Evolutionary conservation across 108 stramenopile genomes (phyloP).

Genomic region (Fragilaria radians): DNA sequence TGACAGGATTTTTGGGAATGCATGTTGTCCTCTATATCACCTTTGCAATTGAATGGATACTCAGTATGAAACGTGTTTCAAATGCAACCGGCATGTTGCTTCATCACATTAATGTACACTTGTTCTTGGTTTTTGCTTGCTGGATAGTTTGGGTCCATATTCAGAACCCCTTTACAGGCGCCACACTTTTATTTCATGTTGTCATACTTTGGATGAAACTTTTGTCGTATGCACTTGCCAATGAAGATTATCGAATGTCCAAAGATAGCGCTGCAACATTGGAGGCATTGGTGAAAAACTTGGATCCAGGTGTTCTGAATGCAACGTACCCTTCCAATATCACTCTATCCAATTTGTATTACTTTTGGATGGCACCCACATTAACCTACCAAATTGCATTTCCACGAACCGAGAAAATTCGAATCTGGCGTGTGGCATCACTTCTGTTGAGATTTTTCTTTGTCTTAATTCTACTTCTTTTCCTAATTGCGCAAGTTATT

Average conservation of each 20-base stretch:
- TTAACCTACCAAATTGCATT: slow-evolving; percentile 83
- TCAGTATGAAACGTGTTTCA: slow-evolving; percentile 25
- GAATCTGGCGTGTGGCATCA: slow-evolving; percentile 36
- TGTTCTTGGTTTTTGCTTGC: slow-evolving; percentile 32
- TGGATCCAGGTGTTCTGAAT: slow-evolving; percentile 35
- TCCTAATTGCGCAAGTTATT: slow-evolving; percentile 64
- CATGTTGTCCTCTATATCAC: slow-evolving; percentile 44
- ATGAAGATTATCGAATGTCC: slow-evolving; percentile 58
- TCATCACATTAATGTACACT: slow-evolving; percentile 58
- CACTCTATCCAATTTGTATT: slow-evolving; percentile 65
- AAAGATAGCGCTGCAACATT: slow-evolving; percentile 22
- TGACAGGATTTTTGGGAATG: slow-evolving; percentile 35
- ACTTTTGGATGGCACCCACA: slow-evolving; percentile 86
- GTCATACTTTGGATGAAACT: slow-evolving; percentile 78
- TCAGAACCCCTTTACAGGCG: slow-evolving; percentile 49
- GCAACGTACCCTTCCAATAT: slow-evolving; percentile 65
- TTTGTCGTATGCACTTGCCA: slow-evolving; percentile 67
- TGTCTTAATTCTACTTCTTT: slow-evolving; percentile 37
- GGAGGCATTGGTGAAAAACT: slow-evolving; percentile 46
- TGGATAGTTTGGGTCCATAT: slow-evolving; percentile 65
- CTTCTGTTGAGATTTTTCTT: slow-evolving; percentile 48
- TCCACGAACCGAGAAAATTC: slow-evolving; percentile 45
- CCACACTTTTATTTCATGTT: slow-evolving; percentile 45
- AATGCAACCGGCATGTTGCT: slow-evolving; percentile 49
- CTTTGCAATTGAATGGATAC: slow-evolving; percentile 51